Evolutionary conservation across 2,329 filamentous ascomycete species (phyloP).

Genomic region (Bipolaris cookei): DNA sequence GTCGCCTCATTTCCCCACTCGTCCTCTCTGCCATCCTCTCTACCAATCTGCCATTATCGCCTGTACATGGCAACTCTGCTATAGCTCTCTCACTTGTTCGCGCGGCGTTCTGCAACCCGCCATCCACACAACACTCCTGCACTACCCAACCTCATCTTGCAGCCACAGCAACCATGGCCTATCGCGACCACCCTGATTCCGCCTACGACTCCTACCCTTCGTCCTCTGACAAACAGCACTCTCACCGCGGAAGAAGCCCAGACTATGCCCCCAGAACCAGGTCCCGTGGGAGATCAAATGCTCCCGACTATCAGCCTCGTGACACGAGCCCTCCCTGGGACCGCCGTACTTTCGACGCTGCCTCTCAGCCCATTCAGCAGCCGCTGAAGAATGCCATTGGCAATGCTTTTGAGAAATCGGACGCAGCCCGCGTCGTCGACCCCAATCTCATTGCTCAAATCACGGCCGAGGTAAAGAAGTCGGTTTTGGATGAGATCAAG

Average conservation of each 20-base stretch:
- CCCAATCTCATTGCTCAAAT: conserved; percentile 68
- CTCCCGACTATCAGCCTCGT: conserved; percentile 37
- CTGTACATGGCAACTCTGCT: conserved; percentile 30
- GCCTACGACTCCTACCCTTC: conserved; percentile 21
- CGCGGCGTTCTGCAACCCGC: conserved; percentile 30
- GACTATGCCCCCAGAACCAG: conserved; percentile 30
- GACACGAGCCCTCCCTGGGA: conserved; percentile 14
- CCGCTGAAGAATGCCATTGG: conserved; percentile 64
- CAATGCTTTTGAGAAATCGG: conserved; percentile 61
- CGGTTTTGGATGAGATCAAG: conserved; percentile 56
- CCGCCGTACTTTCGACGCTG: conserved; percentile 9
- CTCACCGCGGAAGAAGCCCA: conserved; percentile 35
- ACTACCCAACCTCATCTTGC: conserved; percentile 27
- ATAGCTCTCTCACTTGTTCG: conserved; percentile 27
- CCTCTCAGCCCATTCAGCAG: conserved; percentile 50
- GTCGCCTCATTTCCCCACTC: conserved; percentile 12
- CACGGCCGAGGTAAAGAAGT: conserved; percentile 62
- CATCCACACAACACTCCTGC: conserved; percentile 12
- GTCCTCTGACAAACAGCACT: conserved; percentile 32
- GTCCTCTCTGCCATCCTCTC: conserved; percentile 8
- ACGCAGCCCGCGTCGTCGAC: conserved; percentile 59
- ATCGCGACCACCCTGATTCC: conserved; percentile 26
- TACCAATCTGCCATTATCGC: conserved; percentile 13
- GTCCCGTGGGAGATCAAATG: conserved; percentile 40
- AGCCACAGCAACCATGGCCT: conserved; percentile 25